Conservation (phyloP, 2,329 filamentous ascomycete genomes). For the Colletotrichum brevisporum region DNA sequence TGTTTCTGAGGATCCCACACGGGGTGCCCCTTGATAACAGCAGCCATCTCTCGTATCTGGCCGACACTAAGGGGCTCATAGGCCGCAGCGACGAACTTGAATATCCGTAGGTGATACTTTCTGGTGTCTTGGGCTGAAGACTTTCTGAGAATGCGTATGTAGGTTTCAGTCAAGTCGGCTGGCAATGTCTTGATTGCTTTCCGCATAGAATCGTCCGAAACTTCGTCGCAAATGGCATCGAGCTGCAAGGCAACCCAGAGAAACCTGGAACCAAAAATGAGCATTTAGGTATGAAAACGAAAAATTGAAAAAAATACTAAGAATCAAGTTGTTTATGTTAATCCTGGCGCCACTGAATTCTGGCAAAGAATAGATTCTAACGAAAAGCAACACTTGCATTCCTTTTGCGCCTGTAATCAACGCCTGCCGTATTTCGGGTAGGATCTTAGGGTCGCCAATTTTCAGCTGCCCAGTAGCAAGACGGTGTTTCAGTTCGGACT, state of each 20-base stretch:
- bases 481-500: constrained; percentile 32
- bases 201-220: constrained; percentile 53
- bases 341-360: too few species aligned
- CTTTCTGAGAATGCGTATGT: constrained; percentile 48
- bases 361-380: too few species aligned
- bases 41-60: constrained; percentile 56
- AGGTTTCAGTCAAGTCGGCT: constrained; percentile 48
- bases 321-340: too few species aligned
- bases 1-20: constrained; percentile 45
- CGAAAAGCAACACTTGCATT: constrained; percentile 47
- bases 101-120: constrained; percentile 29
- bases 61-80: constrained; percentile 48
- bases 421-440: constrained; percentile 42
- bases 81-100: constrained; percentile 51
- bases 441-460: constrained; percentile 39
- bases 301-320: too few species aligned
- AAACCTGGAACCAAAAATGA: constrained; percentile 19
- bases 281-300: too few species aligned
- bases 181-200: constrained; percentile 50
- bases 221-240: constrained; percentile 48
- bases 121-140: constrained; percentile 44
- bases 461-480: constrained; percentile 31
- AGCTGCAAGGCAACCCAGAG: constrained; percentile 51
- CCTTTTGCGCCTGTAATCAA: constrained; percentile 46
- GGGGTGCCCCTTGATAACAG: constrained; percentile 50